Percentiles rank a stretch among this genome's conserved stretches.
These are phyloP conservation scores for Tremellales sp. DNA, from an alignment of 1,284 basidiomycete species.

Conservation along the genomic window DNA sequence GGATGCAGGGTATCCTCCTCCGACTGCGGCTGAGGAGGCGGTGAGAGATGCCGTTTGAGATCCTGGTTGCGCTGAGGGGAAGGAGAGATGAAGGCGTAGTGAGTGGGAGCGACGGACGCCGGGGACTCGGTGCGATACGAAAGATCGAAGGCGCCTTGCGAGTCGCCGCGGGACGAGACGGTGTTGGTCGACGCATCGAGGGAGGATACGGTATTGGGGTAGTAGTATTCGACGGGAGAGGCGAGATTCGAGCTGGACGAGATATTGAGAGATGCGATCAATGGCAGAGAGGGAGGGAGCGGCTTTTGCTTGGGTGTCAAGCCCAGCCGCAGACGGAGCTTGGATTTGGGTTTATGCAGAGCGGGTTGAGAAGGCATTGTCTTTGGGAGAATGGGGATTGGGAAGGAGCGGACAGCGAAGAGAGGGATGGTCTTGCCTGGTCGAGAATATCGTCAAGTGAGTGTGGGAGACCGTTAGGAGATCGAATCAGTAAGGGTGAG, in stretches of 20 bases:
- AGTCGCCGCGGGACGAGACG: conserved; percentile 1
- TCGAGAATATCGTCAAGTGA: too few relatives aligned
- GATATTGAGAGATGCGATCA: not conserved
- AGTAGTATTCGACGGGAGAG: not conserved
- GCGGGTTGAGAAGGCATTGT: conserved; percentile 16
- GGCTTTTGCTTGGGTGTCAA: too few relatives aligned
- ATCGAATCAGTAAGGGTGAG: too few relatives aligned
- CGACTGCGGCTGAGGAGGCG: not conserved
- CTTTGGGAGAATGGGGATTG: too few relatives aligned
- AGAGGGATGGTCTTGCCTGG: too few relatives aligned
- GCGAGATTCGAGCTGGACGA: conserved; percentile 3
- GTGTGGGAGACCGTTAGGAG: too few relatives aligned
- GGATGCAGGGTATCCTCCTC: conserved; percentile 1
- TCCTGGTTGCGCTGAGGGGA: not conserved
- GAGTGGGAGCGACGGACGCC: not conserved
- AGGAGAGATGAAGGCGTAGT: not conserved
- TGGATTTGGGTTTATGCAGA: conserved; percentile 37
- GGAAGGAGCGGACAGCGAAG: too few relatives aligned
- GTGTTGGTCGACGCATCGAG: conserved; percentile 2
- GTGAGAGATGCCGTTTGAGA: conserved; percentile 1
- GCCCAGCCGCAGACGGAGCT: conserved; percentile 38
- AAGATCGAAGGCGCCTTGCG: not conserved
- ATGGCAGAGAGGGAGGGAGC: conserved; percentile 14
- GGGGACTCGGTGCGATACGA: not conserved
- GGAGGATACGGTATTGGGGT: not conserved